Evolutionary conservation across 352 stramenopile species (phyloP).

Genomic region (Phytopythium oedochilum): DNA sequence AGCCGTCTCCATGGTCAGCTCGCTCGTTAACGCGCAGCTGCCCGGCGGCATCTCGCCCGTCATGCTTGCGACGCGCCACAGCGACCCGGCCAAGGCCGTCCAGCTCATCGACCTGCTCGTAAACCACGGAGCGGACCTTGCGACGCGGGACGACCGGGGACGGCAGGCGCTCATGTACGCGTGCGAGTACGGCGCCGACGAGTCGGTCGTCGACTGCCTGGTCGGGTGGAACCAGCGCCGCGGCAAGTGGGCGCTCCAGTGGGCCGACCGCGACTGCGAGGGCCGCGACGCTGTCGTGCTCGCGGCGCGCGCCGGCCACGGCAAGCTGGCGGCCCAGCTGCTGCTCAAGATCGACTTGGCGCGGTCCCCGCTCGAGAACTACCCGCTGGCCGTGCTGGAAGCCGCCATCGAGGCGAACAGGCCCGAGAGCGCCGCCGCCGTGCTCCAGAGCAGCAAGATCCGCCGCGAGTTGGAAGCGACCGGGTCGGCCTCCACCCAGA

Average conservation of each 20-base stretch:
- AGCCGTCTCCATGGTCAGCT: not conserved
- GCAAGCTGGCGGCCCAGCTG: conserved; percentile 16
- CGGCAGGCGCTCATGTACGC: conserved; percentile 16
- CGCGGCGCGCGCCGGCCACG: conserved; percentile 14
- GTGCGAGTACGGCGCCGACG: conserved; percentile 14
- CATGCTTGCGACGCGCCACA: conserved; percentile 7
- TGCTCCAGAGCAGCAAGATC: conserved; percentile 4
- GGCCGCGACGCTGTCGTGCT: conserved; percentile 14
- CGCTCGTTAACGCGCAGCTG: conserved; percentile 5
- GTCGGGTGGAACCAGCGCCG: conserved; percentile 10
- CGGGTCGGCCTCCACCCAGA: too few relatives aligned
- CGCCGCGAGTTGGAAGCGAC: not conserved
- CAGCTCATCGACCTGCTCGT: conserved; percentile 17
- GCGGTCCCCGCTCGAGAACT: conserved; percentile 3
- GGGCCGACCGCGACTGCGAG: conserved; percentile 19
- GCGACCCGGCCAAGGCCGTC: not conserved
- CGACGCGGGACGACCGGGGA: conserved; percentile 18
- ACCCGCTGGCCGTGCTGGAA: conserved; percentile 5
- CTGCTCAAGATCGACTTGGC: conserved; percentile 8
- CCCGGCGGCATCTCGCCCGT: conserved; percentile 4
- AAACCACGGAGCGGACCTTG: conserved; percentile 18
- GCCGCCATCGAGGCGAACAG: conserved; percentile 5
- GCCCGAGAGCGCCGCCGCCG: not conserved
- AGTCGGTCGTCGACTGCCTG: conserved; percentile 14
- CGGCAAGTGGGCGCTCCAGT: conserved; percentile 8